Percentiles rank a stretch among this genome's conserved stretches.
Conservation (phyloP, 306 rosid species). For the Begonia loranthoides region DNA sequence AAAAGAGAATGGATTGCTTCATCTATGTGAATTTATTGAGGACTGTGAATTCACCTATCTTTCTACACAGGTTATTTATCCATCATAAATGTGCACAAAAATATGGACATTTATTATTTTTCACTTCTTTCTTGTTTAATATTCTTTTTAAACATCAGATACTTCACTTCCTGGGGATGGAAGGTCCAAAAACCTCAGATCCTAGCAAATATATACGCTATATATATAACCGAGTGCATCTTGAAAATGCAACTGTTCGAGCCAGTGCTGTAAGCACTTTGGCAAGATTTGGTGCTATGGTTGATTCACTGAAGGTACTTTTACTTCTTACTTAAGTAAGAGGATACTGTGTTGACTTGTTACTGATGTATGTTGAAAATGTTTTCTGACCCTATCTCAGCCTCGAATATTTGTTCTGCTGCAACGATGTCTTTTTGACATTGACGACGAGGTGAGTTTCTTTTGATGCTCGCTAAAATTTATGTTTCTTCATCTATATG, state of each 20-base stretch:
- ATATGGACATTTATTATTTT: slow-evolving; percentile 5
- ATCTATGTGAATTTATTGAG: slow-evolving; percentile 97
- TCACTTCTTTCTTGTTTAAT: neutral
- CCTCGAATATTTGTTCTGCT: slow-evolving; percentile 79
- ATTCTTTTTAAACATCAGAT: slow-evolving; percentile 32
- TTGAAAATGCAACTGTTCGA: slow-evolving; percentile 95
- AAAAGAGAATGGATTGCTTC: slow-evolving; percentile 92
- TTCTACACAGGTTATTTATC: slow-evolving; percentile 74
- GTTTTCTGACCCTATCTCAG: slow-evolving; percentile 33
- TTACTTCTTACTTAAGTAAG: neutral
- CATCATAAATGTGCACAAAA: slow-evolving; percentile 9
- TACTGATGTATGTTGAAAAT: slow-evolving; percentile 15
- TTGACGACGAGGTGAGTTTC: slow-evolving; percentile 83
- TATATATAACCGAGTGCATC: slow-evolving; percentile 93
- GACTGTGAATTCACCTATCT: slow-evolving; percentile 98
- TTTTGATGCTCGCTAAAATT: neutral
- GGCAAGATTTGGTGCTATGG: slow-evolving; percentile 91
- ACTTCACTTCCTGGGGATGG: slow-evolving; percentile 89
- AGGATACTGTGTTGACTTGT: slow-evolving; percentile 1
- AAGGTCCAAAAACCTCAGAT: slow-evolving; percentile 96
- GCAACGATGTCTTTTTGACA: slow-evolving; percentile 85
- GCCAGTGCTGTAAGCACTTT: slow-evolving; percentile 97
- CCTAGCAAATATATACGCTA: slow-evolving; percentile 93
- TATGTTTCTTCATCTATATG: too few species aligned
- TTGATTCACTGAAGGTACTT: slow-evolving; percentile 73